phyloP scores from a whole-genome alignment of 768 basidiomycete genomes.

The Macrolepiota albuminosa region DNA sequence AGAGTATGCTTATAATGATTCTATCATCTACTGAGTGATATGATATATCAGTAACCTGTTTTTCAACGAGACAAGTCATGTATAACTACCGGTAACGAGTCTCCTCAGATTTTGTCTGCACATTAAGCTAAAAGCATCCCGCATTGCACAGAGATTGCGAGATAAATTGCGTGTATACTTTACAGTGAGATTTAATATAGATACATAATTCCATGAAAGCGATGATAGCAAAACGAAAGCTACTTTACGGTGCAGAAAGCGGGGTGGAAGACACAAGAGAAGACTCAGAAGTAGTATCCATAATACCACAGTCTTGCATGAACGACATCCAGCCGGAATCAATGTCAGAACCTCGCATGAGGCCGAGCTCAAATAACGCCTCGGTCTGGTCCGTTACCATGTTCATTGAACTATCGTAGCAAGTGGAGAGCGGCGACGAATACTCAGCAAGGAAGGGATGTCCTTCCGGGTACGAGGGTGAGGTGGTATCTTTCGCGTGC shows the following conservation, averaged over 20 bases:
- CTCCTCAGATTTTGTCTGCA: neutral
- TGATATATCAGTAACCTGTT: too few species aligned
- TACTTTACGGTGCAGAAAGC: neutral
- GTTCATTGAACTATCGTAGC: neutral
- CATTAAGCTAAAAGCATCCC: neutral
- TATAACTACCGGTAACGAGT: too few species aligned
- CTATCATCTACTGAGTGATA: too few species aligned
- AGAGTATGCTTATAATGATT: too few species aligned
- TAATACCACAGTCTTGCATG: conserved; percentile 46
- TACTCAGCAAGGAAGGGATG: conserved; percentile 1
- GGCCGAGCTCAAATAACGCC: conserved; percentile 38
- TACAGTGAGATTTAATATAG: neutral
- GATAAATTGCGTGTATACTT: neutral
- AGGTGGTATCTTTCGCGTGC: neutral
- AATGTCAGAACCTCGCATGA: conserved; percentile 40
- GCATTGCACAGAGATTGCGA: neutral
- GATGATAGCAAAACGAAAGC: neutral
- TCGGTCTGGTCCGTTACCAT: conserved; percentile 20
- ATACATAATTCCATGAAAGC: neutral
- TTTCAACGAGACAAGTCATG: too few species aligned
- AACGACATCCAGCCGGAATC: conserved; percentile 47
- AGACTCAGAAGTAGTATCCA: conserved; percentile 22
- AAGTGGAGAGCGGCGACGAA: neutral
- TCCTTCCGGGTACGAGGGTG: neutral
- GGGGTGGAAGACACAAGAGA: neutral